Evolutionary conservation across 768 basidiomycete genomes (phyloP).

Genomic region (Lactarius sp.): DNA sequence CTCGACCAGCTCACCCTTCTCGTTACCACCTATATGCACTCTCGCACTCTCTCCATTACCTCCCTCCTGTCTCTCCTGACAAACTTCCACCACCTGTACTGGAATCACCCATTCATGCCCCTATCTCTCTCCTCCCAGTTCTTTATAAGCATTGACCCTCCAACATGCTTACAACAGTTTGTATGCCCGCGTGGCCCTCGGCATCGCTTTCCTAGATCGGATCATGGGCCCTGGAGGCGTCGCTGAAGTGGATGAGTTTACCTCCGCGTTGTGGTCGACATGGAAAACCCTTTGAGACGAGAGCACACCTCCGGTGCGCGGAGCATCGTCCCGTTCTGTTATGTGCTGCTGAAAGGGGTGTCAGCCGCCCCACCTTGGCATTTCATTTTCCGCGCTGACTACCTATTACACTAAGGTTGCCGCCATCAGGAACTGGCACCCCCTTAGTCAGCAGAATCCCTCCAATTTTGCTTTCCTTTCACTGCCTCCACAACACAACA

Average conservation of each 20-base stretch:
- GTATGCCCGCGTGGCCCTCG: slow-evolving; percentile 78
- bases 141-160: slow-evolving; percentile 62
- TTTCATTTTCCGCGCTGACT: slow-evolving; percentile 97
- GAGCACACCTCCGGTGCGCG: no score
- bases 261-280: no score
- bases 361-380: slow-evolving; percentile 78
- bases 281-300: no score
- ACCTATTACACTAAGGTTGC: slow-evolving; percentile 83
- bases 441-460: no score
- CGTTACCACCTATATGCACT: slow-evolving; percentile 82
- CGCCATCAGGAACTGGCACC: no score
- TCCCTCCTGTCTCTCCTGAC: slow-evolving; percentile 45
- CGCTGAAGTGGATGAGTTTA: slow-evolving; percentile 80
- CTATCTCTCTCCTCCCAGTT: slow-evolving; percentile 69
- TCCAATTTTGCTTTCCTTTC: no score
- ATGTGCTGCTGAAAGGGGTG: slow-evolving; percentile 24
- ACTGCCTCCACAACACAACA: no score
- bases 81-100: slow-evolving; percentile 44
- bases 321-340: background rate
- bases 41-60: slow-evolving; percentile 76
- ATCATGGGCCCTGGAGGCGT: slow-evolving; percentile 82
- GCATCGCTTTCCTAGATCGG: slow-evolving; percentile 72
- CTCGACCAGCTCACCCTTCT: slow-evolving; percentile 53
- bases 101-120: slow-evolving; percentile 83
- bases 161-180: slow-evolving; percentile 80